Evolutionary conservation across 495 filamentous ascomycete species (phyloP).

Genomic region (Penicillium alfredii): DNA sequence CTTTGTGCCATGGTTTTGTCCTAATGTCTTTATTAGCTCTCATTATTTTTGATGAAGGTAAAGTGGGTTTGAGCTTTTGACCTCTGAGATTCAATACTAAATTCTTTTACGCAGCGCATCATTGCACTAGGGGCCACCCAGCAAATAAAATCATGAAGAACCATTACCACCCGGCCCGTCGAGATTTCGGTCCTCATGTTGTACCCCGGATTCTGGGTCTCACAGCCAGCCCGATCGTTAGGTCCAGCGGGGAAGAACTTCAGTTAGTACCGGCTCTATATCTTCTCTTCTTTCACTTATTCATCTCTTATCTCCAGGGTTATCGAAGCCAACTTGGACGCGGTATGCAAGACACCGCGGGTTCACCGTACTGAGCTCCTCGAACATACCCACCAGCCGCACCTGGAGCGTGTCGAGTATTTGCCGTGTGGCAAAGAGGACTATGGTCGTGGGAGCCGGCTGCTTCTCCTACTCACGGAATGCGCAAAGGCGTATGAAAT

Average conservation of each 20-base stretch:
- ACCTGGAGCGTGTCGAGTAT: constrained; percentile 50
- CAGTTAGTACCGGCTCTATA: constrained; percentile 23
- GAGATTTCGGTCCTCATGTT: constrained; percentile 22
- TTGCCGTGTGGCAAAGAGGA: constrained; percentile 1
- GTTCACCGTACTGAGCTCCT: constrained; percentile 65
- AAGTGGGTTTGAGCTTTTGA: constrained; percentile 6
- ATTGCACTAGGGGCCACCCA: constrained; percentile 46
- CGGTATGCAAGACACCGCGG: constrained; percentile 66
- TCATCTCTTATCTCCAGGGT: constrained; percentile 33
- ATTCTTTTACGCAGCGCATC: constrained; percentile 17
- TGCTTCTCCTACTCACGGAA: constrained; percentile 14
- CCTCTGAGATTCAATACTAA: not conserved
- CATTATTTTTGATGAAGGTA: constrained; percentile 89
- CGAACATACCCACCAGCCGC: constrained; percentile 60
- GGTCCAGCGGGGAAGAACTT: constrained; percentile 26
- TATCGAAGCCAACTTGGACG: constrained; percentile 73
- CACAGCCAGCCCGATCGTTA: constrained; percentile 75
- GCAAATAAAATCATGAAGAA: constrained; percentile 72
- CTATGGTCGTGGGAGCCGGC: constrained; percentile 5
- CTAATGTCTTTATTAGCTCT: constrained; percentile 58
- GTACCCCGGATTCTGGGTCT: constrained; percentile 76
- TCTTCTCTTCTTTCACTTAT: not conserved
- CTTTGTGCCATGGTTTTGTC: constrained; percentile 75
- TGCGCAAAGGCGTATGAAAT: constrained; percentile 41
- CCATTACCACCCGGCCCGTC: constrained; percentile 56